A percentile compares a stretch with the other conserved stretches of the same genome.
Conservation (phyloP, 139 green algal genomes). For the Micractinium conductrix region DNA sequence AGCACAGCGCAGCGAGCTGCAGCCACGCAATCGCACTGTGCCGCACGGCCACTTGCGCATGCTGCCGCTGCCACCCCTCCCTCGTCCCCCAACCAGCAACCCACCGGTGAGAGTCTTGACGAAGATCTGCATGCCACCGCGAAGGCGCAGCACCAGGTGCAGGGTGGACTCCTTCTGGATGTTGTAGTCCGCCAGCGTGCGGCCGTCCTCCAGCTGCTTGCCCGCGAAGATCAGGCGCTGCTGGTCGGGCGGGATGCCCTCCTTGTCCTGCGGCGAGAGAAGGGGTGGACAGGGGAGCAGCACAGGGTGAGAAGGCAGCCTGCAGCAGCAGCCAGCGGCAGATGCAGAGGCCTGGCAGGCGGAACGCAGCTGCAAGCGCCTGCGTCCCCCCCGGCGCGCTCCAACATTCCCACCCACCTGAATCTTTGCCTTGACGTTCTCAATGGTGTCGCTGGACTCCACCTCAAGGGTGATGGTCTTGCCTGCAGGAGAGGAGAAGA, state of each 20-base stretch:
- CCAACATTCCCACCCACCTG: neutral
- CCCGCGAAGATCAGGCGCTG: constrained; percentile 98
- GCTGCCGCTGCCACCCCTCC: too few relatives aligned
- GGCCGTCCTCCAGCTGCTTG: constrained; percentile 98
- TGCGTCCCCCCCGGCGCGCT: too few relatives aligned
- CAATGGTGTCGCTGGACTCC: neutral
- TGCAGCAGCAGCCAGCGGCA: neutral
- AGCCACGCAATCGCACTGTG: neutral
- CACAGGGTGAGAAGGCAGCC: neutral
- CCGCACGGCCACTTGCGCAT: too few relatives aligned
- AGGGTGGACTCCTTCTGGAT: constrained; percentile 89
- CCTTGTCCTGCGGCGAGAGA: constrained; percentile 2
- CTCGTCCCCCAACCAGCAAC: neutral
- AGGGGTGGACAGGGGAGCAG: neutral
- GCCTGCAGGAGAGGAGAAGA: neutral
- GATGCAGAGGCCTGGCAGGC: neutral
- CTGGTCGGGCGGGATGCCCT: constrained; percentile 94
- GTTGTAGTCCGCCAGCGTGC: constrained; percentile 96
- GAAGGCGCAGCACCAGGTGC: constrained; percentile 58
- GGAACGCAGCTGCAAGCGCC: too few relatives aligned
- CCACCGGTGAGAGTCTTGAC: constrained; percentile 77
- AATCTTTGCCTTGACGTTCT: constrained; percentile 74
- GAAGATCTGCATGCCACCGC: constrained; percentile 79
- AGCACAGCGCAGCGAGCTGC: neutral
- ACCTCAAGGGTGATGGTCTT: constrained; percentile 58